Evolutionary conservation across 1,139 yeast species (phyloP).

Genomic region (Geotrichum citri-aurantii): DNA sequence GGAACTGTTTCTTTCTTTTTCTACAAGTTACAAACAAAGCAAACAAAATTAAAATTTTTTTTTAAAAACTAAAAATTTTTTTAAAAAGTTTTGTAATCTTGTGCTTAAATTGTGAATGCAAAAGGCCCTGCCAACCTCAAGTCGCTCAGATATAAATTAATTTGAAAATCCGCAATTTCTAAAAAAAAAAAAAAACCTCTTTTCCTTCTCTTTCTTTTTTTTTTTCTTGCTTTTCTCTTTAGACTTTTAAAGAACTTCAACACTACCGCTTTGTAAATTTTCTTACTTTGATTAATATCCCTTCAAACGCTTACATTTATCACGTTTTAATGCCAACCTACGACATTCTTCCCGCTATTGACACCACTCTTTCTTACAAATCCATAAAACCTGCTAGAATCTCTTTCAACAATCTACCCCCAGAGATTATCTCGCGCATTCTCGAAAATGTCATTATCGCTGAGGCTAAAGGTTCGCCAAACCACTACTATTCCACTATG

Average conservation of each 20-base stretch:
- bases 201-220: not conserved
- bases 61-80: no score
- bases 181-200: no score
- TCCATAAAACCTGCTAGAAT: not conserved
- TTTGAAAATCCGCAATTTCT: not conserved
- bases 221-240: not conserved
- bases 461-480: conserved; percentile 18
- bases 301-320: not conserved
- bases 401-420: conserved; percentile 28
- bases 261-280: not conserved
- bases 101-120: not conserved
- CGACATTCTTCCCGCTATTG: not conserved
- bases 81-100: not conserved
- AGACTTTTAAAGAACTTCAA: not conserved
- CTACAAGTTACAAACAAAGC: not conserved
- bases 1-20: not conserved
- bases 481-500: conserved; percentile 22
- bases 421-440: conserved; percentile 32
- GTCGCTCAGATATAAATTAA: not conserved
- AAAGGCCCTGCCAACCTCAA: not conserved
- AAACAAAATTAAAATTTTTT: no score
- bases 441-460: conserved; percentile 30
- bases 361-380: conserved; percentile 1
- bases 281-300: not conserved
- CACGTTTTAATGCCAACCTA: conserved; percentile 8